These are phyloP conservation scores for Leccinum barrowsii DNA, from an alignment of 768 basidiomycete species.

Conservation along the genomic window DNA sequence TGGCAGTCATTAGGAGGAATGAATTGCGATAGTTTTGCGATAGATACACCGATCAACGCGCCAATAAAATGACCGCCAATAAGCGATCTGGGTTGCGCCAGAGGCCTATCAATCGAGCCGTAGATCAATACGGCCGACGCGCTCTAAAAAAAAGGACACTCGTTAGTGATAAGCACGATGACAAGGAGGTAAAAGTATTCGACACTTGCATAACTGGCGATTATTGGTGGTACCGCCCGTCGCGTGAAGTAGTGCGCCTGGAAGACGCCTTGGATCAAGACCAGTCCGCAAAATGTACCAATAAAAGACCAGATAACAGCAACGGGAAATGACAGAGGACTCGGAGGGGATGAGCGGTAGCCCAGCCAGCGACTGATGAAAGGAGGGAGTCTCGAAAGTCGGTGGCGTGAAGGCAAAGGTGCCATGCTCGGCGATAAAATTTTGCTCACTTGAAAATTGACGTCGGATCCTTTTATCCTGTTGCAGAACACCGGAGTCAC, in stretches of 20 bases:
- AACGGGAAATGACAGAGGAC: slow-evolving; percentile 1
- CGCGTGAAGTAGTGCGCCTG: slow-evolving; percentile 46
- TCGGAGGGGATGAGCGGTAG: slow-evolving; percentile 8
- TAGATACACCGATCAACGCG: slow-evolving; percentile 44
- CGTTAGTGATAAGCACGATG: not conserved
- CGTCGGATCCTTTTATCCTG: not conserved
- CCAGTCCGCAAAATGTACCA: slow-evolving; percentile 48
- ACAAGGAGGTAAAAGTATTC: not conserved
- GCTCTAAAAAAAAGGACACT: slow-evolving; percentile 36
- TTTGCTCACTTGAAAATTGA: not conserved
- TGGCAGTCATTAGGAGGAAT: slow-evolving; percentile 42
- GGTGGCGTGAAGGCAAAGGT: not conserved
- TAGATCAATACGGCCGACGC: slow-evolving; percentile 55
- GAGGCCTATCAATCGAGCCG: slow-evolving; percentile 48
- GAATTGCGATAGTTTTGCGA: slow-evolving; percentile 50
- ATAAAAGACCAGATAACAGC: slow-evolving; percentile 44
- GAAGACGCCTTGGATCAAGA: slow-evolving; percentile 49
- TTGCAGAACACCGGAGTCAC: not conserved
- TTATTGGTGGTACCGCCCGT: slow-evolving; percentile 31
- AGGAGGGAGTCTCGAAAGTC: slow-evolving; percentile 1
- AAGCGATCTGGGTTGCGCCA: slow-evolving; percentile 52
- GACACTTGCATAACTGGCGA: slow-evolving; percentile 22
- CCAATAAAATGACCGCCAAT: slow-evolving; percentile 42
- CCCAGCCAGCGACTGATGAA: slow-evolving; percentile 13
- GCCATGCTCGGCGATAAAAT: not conserved